These are phyloP conservation scores for Aspergillus pseudoviridinutans DNA, from an alignment of 2,329 filamentous ascomycete species.

Conservation along the genomic window DNA sequence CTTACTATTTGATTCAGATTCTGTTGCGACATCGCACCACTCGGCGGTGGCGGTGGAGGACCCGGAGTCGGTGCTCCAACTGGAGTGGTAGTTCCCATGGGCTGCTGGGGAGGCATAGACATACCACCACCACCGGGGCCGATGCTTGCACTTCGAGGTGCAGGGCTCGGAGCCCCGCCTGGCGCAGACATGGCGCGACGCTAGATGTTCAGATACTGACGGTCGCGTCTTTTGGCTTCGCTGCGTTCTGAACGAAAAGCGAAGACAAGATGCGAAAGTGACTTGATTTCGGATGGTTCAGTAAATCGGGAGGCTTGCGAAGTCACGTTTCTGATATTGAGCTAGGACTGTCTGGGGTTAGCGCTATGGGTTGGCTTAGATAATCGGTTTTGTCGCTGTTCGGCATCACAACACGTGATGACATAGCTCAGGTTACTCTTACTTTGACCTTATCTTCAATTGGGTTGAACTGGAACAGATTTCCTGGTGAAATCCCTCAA, in stretches of 20 bases:
- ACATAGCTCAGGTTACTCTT: not conserved
- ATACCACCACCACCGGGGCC: conserved; percentile 43
- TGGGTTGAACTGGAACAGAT: not conserved
- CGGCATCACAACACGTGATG: conserved; percentile 10
- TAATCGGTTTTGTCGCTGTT: not conserved
- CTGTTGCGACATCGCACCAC: conserved; percentile 66
- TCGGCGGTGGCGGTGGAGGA: conserved; percentile 29
- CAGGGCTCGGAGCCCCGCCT: conserved; percentile 46
- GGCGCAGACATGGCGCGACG: conserved; percentile 40
- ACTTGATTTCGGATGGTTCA: not conserved
- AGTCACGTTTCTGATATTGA: conserved; percentile 22
- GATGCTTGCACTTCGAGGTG: conserved; percentile 46
- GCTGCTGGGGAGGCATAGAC: conserved; percentile 47
- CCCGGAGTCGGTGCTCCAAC: conserved; percentile 41
- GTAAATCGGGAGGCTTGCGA: conserved; percentile 11
- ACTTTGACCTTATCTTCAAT: not conserved
- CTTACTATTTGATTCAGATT: conserved; percentile 96
- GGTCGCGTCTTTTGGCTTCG: not conserved
- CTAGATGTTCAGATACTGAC: conserved; percentile 1
- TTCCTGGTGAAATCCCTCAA: not conserved
- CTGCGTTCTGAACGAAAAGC: not conserved
- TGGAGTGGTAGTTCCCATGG: conserved; percentile 46
- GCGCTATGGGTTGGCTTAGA: not conserved
- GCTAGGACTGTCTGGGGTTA: conserved; percentile 1
- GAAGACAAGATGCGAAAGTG: not conserved